These are phyloP conservation scores for Ophiostoma quercus DNA, from an alignment of 2,329 filamentous ascomycete species.

Conservation along the genomic window DNA sequence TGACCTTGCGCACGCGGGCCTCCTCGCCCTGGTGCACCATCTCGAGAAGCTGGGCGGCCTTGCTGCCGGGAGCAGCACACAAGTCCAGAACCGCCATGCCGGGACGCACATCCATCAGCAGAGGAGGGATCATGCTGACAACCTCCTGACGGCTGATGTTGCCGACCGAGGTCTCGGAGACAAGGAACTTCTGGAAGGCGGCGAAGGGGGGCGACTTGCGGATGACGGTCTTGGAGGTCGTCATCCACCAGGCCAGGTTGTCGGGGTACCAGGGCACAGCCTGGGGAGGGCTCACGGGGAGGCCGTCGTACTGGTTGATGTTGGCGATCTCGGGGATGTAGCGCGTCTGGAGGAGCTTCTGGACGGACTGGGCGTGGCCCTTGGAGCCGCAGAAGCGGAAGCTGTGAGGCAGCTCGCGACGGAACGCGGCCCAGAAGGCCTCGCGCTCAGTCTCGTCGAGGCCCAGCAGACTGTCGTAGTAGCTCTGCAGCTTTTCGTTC, in stretches of 20 bases:
- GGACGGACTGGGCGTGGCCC: conserved; percentile 88
- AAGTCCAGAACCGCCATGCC: conserved; percentile 93
- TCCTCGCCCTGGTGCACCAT: conserved; percentile 92
- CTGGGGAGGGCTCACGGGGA: conserved; percentile 72
- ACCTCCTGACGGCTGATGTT: conserved; percentile 98
- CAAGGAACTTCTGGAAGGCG: conserved; percentile 94
- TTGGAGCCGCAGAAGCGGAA: conserved; percentile 96
- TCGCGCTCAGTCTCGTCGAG: conserved; percentile 66
- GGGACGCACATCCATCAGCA: conserved; percentile 84
- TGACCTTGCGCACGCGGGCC: conserved; percentile 67
- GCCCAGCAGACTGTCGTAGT: conserved; percentile 74
- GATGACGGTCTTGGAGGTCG: conserved; percentile 91
- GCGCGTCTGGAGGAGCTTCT: conserved; percentile 77
- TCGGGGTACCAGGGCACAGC: conserved; percentile 91
- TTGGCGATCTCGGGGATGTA: conserved; percentile 87
- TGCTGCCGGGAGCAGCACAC: conserved; percentile 94
- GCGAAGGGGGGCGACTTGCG: conserved; percentile 91
- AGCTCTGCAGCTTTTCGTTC: conserved; percentile 80
- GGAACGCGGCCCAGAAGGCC: conserved; percentile 78
- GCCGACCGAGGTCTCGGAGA: conserved; percentile 92
- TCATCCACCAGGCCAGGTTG: conserved; percentile 94
- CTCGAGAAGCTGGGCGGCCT: conserved; percentile 91
- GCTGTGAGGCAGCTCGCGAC: conserved; percentile 86
- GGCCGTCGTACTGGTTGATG: conserved; percentile 76
- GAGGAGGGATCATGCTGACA: conserved; percentile 96